These are phyloP conservation scores for Gnomoniopsis smithogilvyi DNA, from an alignment of 2,329 filamentous ascomycete species.

Conservation along the genomic window DNA sequence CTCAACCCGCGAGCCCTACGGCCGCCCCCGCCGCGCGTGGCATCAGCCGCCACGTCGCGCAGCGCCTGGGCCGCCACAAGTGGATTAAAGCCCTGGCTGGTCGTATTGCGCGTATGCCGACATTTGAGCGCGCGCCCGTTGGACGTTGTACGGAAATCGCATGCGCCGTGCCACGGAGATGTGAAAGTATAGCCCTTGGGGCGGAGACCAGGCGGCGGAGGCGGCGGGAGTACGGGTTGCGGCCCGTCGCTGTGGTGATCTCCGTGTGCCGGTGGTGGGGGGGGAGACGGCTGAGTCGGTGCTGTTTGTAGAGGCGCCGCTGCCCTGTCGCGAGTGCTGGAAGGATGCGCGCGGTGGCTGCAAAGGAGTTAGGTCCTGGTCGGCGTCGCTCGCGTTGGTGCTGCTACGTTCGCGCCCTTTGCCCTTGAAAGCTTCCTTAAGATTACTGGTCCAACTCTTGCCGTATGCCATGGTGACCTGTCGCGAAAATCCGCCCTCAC, in stretches of 20 bases:
- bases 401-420: slow-evolving; percentile 29
- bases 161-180: slow-evolving; percentile 84
- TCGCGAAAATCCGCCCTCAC: slow-evolving; percentile 43
- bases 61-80: slow-evolving; percentile 35
- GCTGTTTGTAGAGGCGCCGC: slow-evolving; percentile 14
- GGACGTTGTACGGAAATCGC: slow-evolving; percentile 78
- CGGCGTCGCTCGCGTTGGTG: slow-evolving; percentile 22
- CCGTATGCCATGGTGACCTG: slow-evolving; percentile 57
- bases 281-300: neutral
- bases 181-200: slow-evolving; percentile 71
- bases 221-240: slow-evolving; percentile 34
- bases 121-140: slow-evolving; percentile 73
- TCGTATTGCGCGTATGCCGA: slow-evolving; percentile 63
- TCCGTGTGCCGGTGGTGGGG: slow-evolving; percentile 8
- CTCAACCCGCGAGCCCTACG: neutral
- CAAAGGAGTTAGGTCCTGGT: slow-evolving; percentile 14
- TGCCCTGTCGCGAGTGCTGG: slow-evolving; percentile 26
- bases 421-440: slow-evolving; percentile 39
- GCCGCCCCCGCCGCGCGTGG: neutral
- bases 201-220: slow-evolving; percentile 42
- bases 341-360: slow-evolving; percentile 19
- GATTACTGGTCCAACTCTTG: slow-evolving; percentile 44
- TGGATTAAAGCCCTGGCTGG: slow-evolving; percentile 39
- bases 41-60: slow-evolving; percentile 15
- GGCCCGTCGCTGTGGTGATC: neutral